Percentiles rank a stretch among this genome's conserved stretches.
Conservation (phyloP, 768 basidiomycete genomes). For the Multifurca ochricompacta region DNA sequence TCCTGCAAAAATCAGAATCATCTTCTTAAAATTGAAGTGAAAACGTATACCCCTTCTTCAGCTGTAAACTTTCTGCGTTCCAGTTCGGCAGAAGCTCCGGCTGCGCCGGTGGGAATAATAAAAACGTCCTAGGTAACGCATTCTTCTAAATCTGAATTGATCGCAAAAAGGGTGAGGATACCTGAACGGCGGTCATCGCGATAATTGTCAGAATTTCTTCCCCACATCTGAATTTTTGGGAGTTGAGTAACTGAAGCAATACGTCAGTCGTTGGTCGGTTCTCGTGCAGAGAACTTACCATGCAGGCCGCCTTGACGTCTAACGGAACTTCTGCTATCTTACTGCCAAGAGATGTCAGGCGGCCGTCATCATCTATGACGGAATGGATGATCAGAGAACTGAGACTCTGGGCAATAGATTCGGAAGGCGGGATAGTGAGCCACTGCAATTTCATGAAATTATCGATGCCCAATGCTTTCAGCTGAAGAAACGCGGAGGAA, state of each 20-base stretch:
- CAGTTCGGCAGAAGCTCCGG: constrained; percentile 81
- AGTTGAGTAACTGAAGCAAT: constrained; percentile 64
- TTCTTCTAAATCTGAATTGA: not conserved
- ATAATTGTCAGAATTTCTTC: constrained; percentile 95
- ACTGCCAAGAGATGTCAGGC: constrained; percentile 68
- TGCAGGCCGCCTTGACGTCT: constrained; percentile 88
- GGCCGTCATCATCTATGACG: constrained; percentile 77
- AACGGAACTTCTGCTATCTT: constrained; percentile 92
- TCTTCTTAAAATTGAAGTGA: not conserved
- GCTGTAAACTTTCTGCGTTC: constrained; percentile 95
- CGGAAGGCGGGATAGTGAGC: constrained; percentile 81
- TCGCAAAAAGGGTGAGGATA: constrained; percentile 24
- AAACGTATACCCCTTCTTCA: constrained; percentile 81
- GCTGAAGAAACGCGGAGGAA: constrained; percentile 83
- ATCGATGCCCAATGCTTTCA: constrained; percentile 92
- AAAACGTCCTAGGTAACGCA: constrained; percentile 65
- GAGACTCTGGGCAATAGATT: constrained; percentile 76
- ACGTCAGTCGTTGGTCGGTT: not conserved
- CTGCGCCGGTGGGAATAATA: constrained; percentile 76
- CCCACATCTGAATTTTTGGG: constrained; percentile 80
- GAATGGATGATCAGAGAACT: constrained; percentile 76
- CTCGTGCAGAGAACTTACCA: constrained; percentile 45
- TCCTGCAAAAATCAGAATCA: constrained; percentile 46
- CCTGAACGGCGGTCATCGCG: constrained; percentile 92
- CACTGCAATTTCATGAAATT: constrained; percentile 96